Conservation (phyloP, 371 early-diverging fungal genomes). For the Zancudomyces culisetae region DNA sequence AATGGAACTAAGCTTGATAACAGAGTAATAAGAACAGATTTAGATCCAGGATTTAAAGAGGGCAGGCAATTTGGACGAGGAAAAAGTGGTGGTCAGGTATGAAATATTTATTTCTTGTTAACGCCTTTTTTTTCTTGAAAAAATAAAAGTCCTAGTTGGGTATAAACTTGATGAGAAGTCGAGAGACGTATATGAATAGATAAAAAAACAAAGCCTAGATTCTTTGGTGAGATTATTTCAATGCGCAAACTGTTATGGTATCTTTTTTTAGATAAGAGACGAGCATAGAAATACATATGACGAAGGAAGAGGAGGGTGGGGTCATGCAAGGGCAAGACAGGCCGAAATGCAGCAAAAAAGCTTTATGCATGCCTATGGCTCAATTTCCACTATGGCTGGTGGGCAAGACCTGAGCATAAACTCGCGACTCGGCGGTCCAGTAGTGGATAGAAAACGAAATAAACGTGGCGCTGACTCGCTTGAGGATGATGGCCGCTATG, state of each 20-base stretch:
- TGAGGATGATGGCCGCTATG: neutral
- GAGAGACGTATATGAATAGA: no score
- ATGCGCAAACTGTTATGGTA: no score
- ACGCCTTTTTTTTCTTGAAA: neutral
- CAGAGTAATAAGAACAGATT: conserved; percentile 81
- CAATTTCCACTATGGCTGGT: conserved; percentile 14
- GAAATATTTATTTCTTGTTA: neutral
- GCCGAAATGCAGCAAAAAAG: conserved; percentile 39
- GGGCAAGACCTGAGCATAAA: conserved; percentile 15
- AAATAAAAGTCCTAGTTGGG: neutral
- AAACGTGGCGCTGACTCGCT: neutral
- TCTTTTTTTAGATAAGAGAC: conserved; percentile 43
- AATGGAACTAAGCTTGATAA: conserved; percentile 92
- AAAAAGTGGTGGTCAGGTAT: conserved; percentile 79
- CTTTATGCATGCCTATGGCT: conserved; percentile 29
- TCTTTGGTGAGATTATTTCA: no score
- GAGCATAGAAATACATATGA: conserved; percentile 90
- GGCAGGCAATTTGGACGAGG: conserved; percentile 97
- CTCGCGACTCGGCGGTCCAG: conserved; percentile 9
- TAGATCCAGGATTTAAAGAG: conserved; percentile 92
- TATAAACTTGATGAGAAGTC: neutral
- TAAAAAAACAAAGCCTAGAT: no score
- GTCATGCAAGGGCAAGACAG: conserved; percentile 47
- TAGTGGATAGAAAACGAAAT: neutral
- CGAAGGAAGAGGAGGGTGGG: conserved; percentile 93